A percentile compares a stretch with the other conserved stretches of the same genome.
Conservation (phyloP, 768 basidiomycete species). For the Coprinellus micaceus region DNA sequence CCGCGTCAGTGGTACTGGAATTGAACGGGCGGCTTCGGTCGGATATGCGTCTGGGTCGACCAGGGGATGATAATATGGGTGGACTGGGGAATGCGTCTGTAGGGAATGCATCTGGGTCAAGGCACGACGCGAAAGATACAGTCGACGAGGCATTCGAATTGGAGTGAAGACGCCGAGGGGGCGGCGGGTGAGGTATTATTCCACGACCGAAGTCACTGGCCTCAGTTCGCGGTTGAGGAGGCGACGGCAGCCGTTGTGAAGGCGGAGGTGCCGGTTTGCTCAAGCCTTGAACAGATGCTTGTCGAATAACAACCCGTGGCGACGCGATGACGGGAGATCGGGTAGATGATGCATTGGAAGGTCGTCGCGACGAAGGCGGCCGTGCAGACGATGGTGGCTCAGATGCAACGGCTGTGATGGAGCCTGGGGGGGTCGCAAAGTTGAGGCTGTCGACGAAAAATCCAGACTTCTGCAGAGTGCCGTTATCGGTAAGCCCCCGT, state of each 20-base stretch:
- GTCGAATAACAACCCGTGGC: slow-evolving; percentile 35
- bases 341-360: slow-evolving; percentile 8
- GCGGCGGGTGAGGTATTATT: background rate
- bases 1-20: slow-evolving; percentile 11
- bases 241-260: slow-evolving; percentile 42
- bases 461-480: slow-evolving; percentile 26
- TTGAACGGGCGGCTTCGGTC: slow-evolving; percentile 20
- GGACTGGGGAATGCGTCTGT: slow-evolving; percentile 22
- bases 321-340: slow-evolving; percentile 10
- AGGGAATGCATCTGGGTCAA: slow-evolving; percentile 31
- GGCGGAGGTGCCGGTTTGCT: slow-evolving; percentile 48
- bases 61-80: slow-evolving; percentile 25
- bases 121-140: slow-evolving; percentile 44
- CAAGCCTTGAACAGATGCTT: slow-evolving; percentile 40
- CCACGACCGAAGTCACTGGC: slow-evolving; percentile 14
- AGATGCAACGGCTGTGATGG: slow-evolving; percentile 7
- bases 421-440: background rate
- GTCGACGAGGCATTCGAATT: slow-evolving; percentile 35
- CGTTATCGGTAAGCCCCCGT: slow-evolving; percentile 47
- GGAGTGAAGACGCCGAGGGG: slow-evolving; percentile 6
- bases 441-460: slow-evolving; percentile 26
- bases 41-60: slow-evolving; percentile 22
- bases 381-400: slow-evolving; percentile 2
- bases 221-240: slow-evolving; percentile 27
- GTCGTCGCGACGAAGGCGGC: slow-evolving; percentile 8